Base-by-base conservation (phyloP, 108 stramenopile species). In the Fragilaria crotonensis region DNA sequence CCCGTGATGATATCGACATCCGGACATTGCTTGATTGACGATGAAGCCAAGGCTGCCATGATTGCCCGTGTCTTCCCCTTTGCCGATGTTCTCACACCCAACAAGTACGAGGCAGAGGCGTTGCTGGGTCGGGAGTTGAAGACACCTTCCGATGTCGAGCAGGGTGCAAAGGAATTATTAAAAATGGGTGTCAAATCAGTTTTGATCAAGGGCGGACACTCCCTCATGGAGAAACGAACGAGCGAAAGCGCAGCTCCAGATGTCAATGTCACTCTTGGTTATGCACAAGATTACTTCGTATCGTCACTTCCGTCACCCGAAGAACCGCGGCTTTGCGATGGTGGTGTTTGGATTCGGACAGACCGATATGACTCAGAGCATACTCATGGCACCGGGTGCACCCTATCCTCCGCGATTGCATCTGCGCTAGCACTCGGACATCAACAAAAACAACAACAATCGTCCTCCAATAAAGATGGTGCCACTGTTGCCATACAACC, bases 1-100 rank as follows among this genome's bases (percentile, higher is more conserved):
- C 94, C 95, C 0, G 95, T 96, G 31, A 93, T 95, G 94, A 86
- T 95, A 48, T 81, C 85, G 2, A 96, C 91, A 19, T 87, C 85
- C 29, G 93, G 93, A 5, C 84, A 89, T 26, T 75, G 74, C 53
- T 70, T 96, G 20, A 63, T 95, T 31, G 84, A 90, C 54, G 88
- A 84, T 23, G 75, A 70, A 21, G 93, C 92, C 49, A 64, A 83
- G 51, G 63, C 32, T 2, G 80, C 79, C 28, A 83, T 96, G 65
- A 69, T 85, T 41, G 55, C 68, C 36, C 54, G 76, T 48, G 62
- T 96, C 5, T 93, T 96, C 59, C 91, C 93, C 11, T 76, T 72
- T 50, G 80, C 76, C 4, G 87, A 89, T 72, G 41, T 95, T 25
- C 55, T 95, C 27, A 95, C 93, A 21, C 95, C 95, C 52, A 96